Conservation (phyloP, 768 basidiomycete genomes). For the Amanita pseudoporphyria region DNA sequence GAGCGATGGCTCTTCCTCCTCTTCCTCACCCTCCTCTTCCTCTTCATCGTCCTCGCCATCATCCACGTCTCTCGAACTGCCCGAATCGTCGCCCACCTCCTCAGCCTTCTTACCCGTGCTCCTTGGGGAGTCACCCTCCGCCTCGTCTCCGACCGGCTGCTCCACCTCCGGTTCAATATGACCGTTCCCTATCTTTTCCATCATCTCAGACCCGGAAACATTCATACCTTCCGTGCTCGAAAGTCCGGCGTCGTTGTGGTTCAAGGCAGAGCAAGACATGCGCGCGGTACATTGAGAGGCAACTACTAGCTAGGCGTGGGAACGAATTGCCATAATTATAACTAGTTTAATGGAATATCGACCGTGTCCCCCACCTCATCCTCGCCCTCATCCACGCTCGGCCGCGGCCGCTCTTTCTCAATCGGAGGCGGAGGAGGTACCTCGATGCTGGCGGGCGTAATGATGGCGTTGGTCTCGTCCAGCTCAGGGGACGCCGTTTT, state of each 20-base stretch:
- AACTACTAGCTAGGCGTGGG: neutral
- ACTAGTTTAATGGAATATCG: conserved; percentile 52
- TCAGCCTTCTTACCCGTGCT: conserved; percentile 11
- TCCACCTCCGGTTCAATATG: conserved; percentile 1
- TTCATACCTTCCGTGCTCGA: neutral
- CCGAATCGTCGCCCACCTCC: neutral
- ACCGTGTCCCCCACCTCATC: conserved; percentile 76
- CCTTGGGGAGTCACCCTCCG: conserved; percentile 10
- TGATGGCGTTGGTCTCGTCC: conserved; percentile 18
- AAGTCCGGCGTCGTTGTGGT: neutral
- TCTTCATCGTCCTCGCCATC: conserved; percentile 20
- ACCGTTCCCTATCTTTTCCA: neutral
- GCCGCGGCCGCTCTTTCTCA: conserved; percentile 49
- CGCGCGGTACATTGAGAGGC: conserved; percentile 1
- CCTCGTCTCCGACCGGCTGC: neutral
- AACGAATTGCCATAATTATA: too few species aligned
- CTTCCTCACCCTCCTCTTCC: conserved; percentile 54
- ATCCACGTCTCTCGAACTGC: conserved; percentile 3
- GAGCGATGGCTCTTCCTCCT: conserved; percentile 85
- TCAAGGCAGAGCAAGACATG: conserved; percentile 4
- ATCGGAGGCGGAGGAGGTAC: conserved; percentile 75
- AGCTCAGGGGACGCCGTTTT: conserved; percentile 2
- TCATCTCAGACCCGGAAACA: neutral
- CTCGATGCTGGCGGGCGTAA: conserved; percentile 58
- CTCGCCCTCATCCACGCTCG: conserved; percentile 44